These are phyloP conservation scores for Podospora pseudopauciseta DNA, from an alignment of 495 filamentous ascomycete genomes.

Conservation along the genomic window DNA sequence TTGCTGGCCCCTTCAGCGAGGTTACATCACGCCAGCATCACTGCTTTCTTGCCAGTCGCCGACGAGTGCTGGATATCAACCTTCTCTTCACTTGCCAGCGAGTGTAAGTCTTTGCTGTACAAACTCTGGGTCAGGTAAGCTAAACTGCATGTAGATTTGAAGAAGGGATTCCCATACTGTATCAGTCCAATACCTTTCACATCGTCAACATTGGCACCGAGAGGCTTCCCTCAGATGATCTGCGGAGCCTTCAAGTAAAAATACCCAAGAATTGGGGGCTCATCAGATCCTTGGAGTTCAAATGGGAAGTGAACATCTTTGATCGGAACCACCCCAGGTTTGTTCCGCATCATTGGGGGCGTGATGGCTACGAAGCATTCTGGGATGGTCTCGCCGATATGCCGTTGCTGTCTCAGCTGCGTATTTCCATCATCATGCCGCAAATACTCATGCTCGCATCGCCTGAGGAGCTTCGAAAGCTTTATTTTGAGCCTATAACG, in stretches of 20 bases:
- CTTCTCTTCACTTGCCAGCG: constrained; percentile 16
- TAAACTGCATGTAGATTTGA: constrained; percentile 6
- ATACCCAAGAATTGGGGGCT: constrained; percentile 18
- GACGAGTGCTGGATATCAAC: constrained; percentile 11
- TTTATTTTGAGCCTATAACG: constrained; percentile 13
- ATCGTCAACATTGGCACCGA: constrained; percentile 13
- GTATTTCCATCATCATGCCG: constrained; percentile 13
- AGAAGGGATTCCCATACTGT: constrained; percentile 15
- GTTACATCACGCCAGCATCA: constrained; percentile 9
- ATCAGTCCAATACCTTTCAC: constrained; percentile 19
- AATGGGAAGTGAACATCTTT: constrained; percentile 16
- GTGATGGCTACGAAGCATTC: constrained; percentile 18
- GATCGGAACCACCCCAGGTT: constrained; percentile 16
- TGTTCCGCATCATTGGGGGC: constrained; percentile 14
- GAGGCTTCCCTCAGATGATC: constrained; percentile 14
- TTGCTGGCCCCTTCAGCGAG: background rate
- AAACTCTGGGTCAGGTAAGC: background rate
- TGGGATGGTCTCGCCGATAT: constrained; percentile 22
- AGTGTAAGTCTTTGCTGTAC: constrained; percentile 12
- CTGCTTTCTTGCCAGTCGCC: constrained; percentile 12
- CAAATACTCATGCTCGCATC: background rate
- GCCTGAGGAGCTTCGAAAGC: constrained; percentile 1
- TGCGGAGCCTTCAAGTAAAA: constrained; percentile 19
- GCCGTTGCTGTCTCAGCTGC: constrained; percentile 12
- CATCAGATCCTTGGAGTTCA: constrained; percentile 16